Base-by-base conservation (phyloP, 2,329 filamentous ascomycete species). In the Diaporthe capsici region DNA sequence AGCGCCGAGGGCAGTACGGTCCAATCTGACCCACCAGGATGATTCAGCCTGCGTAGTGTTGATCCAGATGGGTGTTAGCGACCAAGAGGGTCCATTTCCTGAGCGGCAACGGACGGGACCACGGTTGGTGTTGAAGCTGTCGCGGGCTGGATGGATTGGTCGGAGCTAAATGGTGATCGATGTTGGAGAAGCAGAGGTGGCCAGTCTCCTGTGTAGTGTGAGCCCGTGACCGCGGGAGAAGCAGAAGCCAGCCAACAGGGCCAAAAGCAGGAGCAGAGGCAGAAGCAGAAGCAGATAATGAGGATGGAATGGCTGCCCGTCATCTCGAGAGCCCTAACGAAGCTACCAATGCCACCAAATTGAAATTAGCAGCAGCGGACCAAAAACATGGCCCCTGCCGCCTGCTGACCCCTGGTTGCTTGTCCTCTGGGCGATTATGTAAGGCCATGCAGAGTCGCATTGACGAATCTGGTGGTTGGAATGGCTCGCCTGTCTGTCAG, bases 291-390 rank as follows among this genome's bases (percentile, higher is more conserved):
- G 10, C 13, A 12, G 47, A 3, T 12, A 22, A 25, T 8, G 34
- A 13, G 47, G 10, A n/a, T 31, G 39, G 15, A 42, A 55, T 49
- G 61, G 25, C 17, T 10, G 37, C 37, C 61, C 42, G 61, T 74
- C 65, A 42, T 61, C 49, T 25, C 17, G 25, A 49, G 71, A 76
- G 71, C 75, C 75, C 75, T 76, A 76, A 76, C 53, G 58, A 55
- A 44, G 42, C 34, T 4, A 61, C 34, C 7, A 70, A 71, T 70
- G 71, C 75, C 75, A 76, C 75, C 75, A 74, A 76, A 74, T 34
- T 47, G 61, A 76, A 76, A 76, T 74, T 74, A 67, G 55, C 71
- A 44, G 47, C 28, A 9, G 25, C 12, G 12, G 51, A 37, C 67
- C 47, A 60, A 75, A 75, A 75, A 75, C 65, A 70, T 17, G 47